A percentile compares a stretch with the other conserved stretches of the same genome.
These are phyloP conservation scores for Claviceps cyperi DNA, from an alignment of 2,329 filamentous ascomycete genomes.

Conservation along the genomic window DNA sequence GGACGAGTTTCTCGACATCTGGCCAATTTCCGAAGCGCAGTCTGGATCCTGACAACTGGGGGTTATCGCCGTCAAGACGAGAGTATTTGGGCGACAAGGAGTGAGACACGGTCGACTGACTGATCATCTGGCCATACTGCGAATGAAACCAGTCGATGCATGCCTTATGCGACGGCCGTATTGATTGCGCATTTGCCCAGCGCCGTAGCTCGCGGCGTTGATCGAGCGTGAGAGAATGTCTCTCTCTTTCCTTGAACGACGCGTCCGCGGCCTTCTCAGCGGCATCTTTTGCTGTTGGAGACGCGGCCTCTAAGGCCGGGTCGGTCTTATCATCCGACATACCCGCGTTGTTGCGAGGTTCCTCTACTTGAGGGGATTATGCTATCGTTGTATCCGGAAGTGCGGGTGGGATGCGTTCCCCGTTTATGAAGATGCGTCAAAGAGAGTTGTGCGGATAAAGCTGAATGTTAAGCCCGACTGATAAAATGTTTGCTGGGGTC, in stretches of 20 bases:
- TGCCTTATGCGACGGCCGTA: conserved; percentile 43
- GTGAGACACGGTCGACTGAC: conserved; percentile 48
- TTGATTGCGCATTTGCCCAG: conserved; percentile 42
- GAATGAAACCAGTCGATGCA: conserved; percentile 49
- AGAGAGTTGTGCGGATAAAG: conserved; percentile 17
- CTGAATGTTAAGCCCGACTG: not conserved
- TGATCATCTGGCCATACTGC: conserved; percentile 45
- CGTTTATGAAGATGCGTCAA: conserved; percentile 15
- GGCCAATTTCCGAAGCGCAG: conserved; percentile 51
- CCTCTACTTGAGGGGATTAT: conserved; percentile 2
- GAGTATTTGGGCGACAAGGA: conserved; percentile 48
- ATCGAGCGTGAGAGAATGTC: conserved; percentile 46
- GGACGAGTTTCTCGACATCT: conserved; percentile 44
- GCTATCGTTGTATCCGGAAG: conserved; percentile 28
- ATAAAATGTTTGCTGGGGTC: not conserved
- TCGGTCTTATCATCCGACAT: conserved; percentile 25
- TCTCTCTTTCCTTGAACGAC: conserved; percentile 36
- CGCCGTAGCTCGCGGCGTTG: conserved; percentile 45
- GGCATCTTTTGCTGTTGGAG: conserved; percentile 14
- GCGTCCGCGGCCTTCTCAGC: conserved; percentile 6
- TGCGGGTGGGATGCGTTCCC: conserved; percentile 20
- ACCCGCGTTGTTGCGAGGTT: not conserved
- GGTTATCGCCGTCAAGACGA: conserved; percentile 42
- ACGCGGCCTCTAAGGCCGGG: conserved; percentile 21
- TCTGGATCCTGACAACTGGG: conserved; percentile 46